These are phyloP conservation scores for Avena eriantha DNA, from an alignment of 176 grass and related monocot genomes.

Conservation along the genomic window DNA sequence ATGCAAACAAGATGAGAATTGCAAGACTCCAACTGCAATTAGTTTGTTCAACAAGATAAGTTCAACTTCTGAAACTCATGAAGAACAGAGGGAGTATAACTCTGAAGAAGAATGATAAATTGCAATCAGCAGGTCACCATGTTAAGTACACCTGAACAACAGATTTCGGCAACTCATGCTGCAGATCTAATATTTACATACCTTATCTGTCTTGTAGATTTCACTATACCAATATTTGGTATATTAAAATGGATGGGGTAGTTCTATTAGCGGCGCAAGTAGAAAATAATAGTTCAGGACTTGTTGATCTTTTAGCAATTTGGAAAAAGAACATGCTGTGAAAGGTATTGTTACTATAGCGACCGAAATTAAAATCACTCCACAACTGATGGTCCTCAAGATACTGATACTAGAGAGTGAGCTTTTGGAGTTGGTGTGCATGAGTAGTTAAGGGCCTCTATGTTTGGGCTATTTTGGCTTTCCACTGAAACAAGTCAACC, in stretches of 20 bases:
- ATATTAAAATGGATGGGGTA: background rate
- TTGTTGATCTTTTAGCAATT: background rate
- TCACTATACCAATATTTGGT: background rate
- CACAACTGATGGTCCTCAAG: background rate
- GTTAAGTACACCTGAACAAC: constrained; percentile 3
- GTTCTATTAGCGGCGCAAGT: background rate
- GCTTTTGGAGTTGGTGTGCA: background rate
- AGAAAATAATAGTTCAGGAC: background rate
- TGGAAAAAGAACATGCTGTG: background rate
- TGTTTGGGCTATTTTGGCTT: too few species aligned
- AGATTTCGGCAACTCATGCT: constrained; percentile 6
- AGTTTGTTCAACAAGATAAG: background rate
- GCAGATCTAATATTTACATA: constrained; percentile 1
- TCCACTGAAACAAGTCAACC: too few species aligned
- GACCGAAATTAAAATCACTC: constrained; percentile 3
- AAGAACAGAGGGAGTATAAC: background rate
- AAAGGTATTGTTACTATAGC: background rate
- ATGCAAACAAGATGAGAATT: constrained; percentile 38
- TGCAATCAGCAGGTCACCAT: constrained; percentile 8
- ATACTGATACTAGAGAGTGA: background rate
- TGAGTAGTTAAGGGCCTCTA: background rate
- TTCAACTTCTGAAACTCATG: background rate
- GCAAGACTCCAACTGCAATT: constrained; percentile 6
- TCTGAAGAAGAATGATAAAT: background rate
- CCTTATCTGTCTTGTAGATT: constrained; percentile 30